Conservation (phyloP, 192 early-diverging fungal species). For the Coemansia aciculifera region DNA sequence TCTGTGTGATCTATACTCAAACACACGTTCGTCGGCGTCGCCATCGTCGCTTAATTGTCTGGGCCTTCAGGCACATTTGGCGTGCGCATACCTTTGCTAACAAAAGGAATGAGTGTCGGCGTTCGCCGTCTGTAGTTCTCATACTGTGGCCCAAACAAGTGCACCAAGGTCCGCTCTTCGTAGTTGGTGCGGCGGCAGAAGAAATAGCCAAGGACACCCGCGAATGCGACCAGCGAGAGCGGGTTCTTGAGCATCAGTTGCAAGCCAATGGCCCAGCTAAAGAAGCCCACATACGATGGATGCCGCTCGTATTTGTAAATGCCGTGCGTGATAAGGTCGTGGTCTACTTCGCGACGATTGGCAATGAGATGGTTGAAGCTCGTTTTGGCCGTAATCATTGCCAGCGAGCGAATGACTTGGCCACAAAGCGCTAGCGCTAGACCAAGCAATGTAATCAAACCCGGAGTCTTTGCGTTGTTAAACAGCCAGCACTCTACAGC, state of each 20-base stretch:
- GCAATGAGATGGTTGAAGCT: conserved; percentile 88
- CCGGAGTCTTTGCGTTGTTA: conserved; percentile 41
- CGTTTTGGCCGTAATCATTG: conserved; percentile 87
- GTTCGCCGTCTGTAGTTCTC: conserved; percentile 64
- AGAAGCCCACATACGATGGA: conserved; percentile 95
- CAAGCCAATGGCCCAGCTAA: conserved; percentile 82
- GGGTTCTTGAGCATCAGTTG: conserved; percentile 83
- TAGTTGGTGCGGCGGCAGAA: conserved; percentile 74
- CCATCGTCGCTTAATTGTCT: background rate
- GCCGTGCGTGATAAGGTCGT: conserved; percentile 82
- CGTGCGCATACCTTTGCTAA: background rate
- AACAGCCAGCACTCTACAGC: conserved; percentile 63
- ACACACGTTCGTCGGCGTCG: background rate
- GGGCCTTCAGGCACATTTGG: background rate
- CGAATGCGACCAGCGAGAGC: conserved; percentile 67
- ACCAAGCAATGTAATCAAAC: conserved; percentile 51
- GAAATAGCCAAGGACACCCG: conserved; percentile 66
- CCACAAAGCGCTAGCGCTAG: conserved; percentile 64
- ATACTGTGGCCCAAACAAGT: conserved; percentile 86
- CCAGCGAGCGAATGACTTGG: conserved; percentile 75
- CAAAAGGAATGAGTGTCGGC: conserved; percentile 69
- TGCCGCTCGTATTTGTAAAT: conserved; percentile 91
- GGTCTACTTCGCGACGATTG: conserved; percentile 65
- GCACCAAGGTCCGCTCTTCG: conserved; percentile 73
- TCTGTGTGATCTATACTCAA: background rate